These are phyloP conservation scores for Kodamaea arcana DNA, from an alignment of 1,139 yeast species.

Conservation along the genomic window DNA sequence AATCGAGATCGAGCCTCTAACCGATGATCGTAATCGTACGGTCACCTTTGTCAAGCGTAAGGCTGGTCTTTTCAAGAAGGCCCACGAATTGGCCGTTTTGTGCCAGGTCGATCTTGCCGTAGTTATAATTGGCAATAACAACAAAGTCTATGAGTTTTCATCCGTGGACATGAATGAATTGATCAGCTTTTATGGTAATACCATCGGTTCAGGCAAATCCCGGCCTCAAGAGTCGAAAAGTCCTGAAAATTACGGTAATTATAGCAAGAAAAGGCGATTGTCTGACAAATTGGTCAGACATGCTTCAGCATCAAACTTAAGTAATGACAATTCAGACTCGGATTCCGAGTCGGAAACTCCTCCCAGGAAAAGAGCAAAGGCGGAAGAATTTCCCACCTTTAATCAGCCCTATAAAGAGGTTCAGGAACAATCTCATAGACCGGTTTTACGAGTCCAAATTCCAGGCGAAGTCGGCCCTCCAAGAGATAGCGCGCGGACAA, in stretches of 20 bases:
- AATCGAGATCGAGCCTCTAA: conserved; percentile 86
- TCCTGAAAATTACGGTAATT: conserved; percentile 56
- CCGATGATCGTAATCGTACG: conserved; percentile 83
- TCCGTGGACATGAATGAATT: conserved; percentile 66
- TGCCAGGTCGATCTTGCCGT: conserved; percentile 94
- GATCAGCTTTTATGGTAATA: conserved; percentile 46
- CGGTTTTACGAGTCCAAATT: conserved; percentile 49
- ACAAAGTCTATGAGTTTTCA: conserved; percentile 75
- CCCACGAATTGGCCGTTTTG: conserved; percentile 86
- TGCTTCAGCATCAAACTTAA: neutral
- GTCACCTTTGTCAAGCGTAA: conserved; percentile 92
- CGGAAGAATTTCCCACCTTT: conserved; percentile 20
- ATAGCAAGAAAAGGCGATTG: conserved; percentile 27
- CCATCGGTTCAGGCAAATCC: conserved; percentile 10
- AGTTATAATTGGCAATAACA: conserved; percentile 81
- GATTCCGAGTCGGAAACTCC: conserved; percentile 12
- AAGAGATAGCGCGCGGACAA: conserved; percentile 31
- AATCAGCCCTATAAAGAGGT: conserved; percentile 16
- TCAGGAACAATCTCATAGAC: conserved; percentile 27
- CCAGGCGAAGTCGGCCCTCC: conserved; percentile 21
- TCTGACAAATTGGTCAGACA: conserved; percentile 9
- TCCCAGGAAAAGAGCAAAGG: conserved; percentile 14
- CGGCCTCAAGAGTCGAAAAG: conserved; percentile 54
- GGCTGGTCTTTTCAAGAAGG: conserved; percentile 93
- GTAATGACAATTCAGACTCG: conserved; percentile 7